Evolutionary conservation across 2,329 filamentous ascomycete genomes (phyloP).

Genomic region (Xylariaceae sp.): DNA sequence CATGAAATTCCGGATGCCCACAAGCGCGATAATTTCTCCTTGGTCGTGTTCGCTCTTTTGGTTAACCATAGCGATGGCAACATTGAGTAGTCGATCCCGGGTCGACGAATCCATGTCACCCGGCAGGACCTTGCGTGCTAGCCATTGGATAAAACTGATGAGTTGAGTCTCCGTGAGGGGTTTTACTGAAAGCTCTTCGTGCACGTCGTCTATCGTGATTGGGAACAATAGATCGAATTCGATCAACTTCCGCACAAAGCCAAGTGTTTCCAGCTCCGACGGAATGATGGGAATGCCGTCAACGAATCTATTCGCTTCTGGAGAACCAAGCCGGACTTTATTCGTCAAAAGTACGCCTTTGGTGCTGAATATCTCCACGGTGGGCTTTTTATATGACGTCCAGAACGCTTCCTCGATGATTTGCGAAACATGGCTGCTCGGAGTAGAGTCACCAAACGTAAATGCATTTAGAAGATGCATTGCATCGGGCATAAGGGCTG

Average conservation of each 20-base stretch:
- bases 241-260: constrained; percentile 73
- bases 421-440: constrained; percentile 73
- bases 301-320: constrained; percentile 67
- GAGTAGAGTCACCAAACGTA: constrained; percentile 83
- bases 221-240: constrained; percentile 83
- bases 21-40: constrained; percentile 70
- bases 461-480: constrained; percentile 82
- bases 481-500: constrained; percentile 67
- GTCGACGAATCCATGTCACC: constrained; percentile 66
- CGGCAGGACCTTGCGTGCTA: constrained; percentile 63
- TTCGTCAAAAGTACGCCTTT: constrained; percentile 80
- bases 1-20: constrained; percentile 68
- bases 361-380: constrained; percentile 83
- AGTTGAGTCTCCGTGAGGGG: constrained; percentile 75
- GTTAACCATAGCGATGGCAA: constrained; percentile 67
- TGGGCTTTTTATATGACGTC: constrained; percentile 77
- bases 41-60: constrained; percentile 48
- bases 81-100: constrained; percentile 66
- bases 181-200: constrained; percentile 72
- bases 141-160: constrained; percentile 78
- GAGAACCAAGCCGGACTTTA: constrained; percentile 68
- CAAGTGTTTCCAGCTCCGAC: constrained; percentile 63
- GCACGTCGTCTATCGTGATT: constrained; percentile 82
- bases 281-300: constrained; percentile 84
- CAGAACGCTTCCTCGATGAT: constrained; percentile 94